A percentile compares a stretch with the other conserved stretches of the same genome.
These are phyloP conservation scores for Xylariomycetidae sp. DNA, from an alignment of 2,329 filamentous ascomycete genomes.

Conservation along the genomic window DNA sequence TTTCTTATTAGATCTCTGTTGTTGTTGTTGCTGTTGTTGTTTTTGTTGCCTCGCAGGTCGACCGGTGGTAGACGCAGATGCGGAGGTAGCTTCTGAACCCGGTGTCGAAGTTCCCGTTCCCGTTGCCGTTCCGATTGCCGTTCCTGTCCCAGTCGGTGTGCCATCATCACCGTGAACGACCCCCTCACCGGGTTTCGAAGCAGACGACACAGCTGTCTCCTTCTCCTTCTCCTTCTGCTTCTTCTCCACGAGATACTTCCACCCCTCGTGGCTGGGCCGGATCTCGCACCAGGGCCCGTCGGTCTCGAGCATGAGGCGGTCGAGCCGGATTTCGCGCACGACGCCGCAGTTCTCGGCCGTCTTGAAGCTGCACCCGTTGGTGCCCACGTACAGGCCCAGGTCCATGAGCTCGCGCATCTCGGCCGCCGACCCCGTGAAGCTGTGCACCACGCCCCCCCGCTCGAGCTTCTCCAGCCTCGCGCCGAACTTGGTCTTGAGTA, in stretches of 20 bases:
- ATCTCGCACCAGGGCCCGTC: conserved; percentile 99
- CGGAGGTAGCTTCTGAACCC: too few species aligned
- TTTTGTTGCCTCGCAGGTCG: too few species aligned
- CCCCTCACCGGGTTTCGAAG: too few species aligned
- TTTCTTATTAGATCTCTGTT: conserved; percentile 36
- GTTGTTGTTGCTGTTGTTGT: conserved; percentile 12
- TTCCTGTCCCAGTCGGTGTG: too few species aligned
- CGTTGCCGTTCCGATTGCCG: conserved; percentile 15
- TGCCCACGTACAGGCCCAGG: conserved; percentile 82
- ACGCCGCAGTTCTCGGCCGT: conserved; percentile 86
- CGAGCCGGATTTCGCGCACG: conserved; percentile 72
- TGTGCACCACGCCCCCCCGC: conserved; percentile 82
- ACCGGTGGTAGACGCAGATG: conserved; percentile 6
- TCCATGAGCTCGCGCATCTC: conserved; percentile 80
- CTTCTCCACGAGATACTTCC: conserved; percentile 57
- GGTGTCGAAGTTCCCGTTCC: conserved; percentile 10
- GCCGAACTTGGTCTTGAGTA: conserved; percentile 59
- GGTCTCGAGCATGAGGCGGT: conserved; percentile 87
- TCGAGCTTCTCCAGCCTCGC: conserved; percentile 60
- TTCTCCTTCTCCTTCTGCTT: conserved; percentile 9
- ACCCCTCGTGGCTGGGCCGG: conserved; percentile 79
- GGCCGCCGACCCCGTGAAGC: conserved; percentile 82
- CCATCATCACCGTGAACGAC: too few species aligned
- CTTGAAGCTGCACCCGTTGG: conserved; percentile 96
- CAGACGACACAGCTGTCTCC: conserved; percentile 4